phyloP scores from a whole-genome alignment of 305 asterid species.

The Ajuga reptans region DNA sequence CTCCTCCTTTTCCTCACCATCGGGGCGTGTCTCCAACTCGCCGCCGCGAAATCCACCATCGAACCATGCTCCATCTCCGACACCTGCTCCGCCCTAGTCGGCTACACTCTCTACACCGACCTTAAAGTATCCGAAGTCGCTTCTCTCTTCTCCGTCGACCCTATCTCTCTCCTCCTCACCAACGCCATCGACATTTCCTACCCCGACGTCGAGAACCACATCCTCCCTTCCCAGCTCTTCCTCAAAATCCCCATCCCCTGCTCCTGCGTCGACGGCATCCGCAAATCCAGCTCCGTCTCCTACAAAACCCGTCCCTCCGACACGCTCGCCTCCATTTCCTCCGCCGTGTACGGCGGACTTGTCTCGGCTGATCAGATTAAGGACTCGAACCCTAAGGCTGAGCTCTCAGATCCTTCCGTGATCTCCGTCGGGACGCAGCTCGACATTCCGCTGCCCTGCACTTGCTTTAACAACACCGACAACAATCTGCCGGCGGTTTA shows the following conservation, averaged over 20 bases:
- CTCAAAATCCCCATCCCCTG: conserved; percentile 66
- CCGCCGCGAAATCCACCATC: conserved; percentile 67
- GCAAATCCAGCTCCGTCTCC: conserved; percentile 51
- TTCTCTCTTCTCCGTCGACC: conserved; percentile 73
- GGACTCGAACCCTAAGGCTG: conserved; percentile 60
- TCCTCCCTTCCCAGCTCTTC: conserved; percentile 74
- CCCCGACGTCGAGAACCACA: conserved; percentile 89
- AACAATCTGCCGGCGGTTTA: conserved; percentile 77
- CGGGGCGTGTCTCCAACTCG: conserved; percentile 27
- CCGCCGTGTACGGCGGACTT: conserved; percentile 58
- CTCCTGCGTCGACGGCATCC: conserved; percentile 80
- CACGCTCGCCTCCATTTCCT: conserved; percentile 55
- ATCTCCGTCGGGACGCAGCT: conserved; percentile 57
- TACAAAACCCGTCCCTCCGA: conserved; percentile 85
- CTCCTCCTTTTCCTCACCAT: conserved; percentile 21
- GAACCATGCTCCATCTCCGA: conserved; percentile 84
- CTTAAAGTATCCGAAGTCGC: conserved; percentile 91
- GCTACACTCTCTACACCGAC: conserved; percentile 91
- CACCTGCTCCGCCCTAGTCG: conserved; percentile 67
- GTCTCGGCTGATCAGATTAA: conserved; percentile 79
- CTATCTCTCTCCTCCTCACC: conserved; percentile 65
- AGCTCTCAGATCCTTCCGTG: conserved; percentile 58
- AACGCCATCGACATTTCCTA: conserved; percentile 66
- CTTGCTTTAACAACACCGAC: conserved; percentile 77
- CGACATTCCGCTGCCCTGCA: conserved; percentile 73